These are phyloP conservation scores for Amborella trichopoda DNA, from an alignment of 164 flowering plant species.

Conservation along the genomic window DNA sequence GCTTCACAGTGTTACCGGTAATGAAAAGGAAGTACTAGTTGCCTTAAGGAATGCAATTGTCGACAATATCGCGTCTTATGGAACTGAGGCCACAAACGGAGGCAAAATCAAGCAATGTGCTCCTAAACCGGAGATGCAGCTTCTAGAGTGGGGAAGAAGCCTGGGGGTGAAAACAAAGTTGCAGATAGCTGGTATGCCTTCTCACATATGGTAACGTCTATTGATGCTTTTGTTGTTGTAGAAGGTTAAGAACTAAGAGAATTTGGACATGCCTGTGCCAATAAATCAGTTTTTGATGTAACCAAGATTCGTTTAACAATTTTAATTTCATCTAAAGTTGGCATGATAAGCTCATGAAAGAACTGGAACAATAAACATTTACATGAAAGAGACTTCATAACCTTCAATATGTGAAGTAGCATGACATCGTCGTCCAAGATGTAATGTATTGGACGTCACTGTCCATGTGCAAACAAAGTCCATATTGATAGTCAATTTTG, in stretches of 20 bases:
- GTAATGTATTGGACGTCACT: too few relatives aligned
- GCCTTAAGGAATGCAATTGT: constrained; percentile 24
- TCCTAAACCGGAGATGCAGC: constrained; percentile 30
- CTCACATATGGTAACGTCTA: constrained; percentile 1
- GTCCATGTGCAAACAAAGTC: too few relatives aligned
- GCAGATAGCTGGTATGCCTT: constrained; percentile 52
- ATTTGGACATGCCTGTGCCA: not conserved
- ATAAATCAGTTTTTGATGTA: not conserved
- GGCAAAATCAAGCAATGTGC: constrained; percentile 13
- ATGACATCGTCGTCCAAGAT: too few relatives aligned
- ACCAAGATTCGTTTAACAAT: not conserved
- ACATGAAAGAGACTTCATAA: too few relatives aligned
- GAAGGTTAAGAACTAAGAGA: not conserved
- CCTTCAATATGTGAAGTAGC: too few relatives aligned
- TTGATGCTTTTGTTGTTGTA: not conserved
- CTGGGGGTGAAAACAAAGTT: constrained; percentile 47
- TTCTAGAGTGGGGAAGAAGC: constrained; percentile 54
- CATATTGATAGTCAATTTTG: too few relatives aligned
- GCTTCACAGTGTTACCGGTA: constrained; percentile 8
- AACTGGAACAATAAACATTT: too few relatives aligned
- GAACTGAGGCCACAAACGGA: constrained; percentile 23
- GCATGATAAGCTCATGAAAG: too few relatives aligned
- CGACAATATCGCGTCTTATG: constrained; percentile 28
- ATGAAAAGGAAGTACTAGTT: constrained; percentile 16
- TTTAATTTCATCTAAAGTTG: not conserved